These are phyloP conservation scores for Westerdykella ornata DNA, from an alignment of 2,329 filamentous ascomycete species.

Conservation along the genomic window DNA sequence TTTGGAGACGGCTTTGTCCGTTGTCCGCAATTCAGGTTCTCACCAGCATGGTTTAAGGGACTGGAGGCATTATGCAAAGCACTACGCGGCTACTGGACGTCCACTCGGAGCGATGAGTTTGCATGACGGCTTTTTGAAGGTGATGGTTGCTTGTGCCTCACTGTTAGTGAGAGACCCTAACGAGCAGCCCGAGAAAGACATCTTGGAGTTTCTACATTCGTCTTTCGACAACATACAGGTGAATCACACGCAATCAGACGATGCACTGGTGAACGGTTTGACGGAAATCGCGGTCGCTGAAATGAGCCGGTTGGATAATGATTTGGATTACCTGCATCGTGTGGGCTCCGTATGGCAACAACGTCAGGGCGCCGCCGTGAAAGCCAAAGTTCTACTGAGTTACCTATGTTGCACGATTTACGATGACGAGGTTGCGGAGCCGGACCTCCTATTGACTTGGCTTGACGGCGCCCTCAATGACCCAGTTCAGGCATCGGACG, in stretches of 20 bases:
- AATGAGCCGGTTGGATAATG: slow-evolving; percentile 79
- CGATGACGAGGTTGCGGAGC: slow-evolving; percentile 73
- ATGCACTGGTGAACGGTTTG: slow-evolving; percentile 48
- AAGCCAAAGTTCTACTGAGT: slow-evolving; percentile 71
- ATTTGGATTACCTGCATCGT: slow-evolving; percentile 75
- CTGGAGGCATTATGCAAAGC: slow-evolving; percentile 80
- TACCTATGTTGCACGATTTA: slow-evolving; percentile 80
- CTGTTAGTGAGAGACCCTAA: slow-evolving; percentile 58
- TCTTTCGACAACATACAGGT: slow-evolving; percentile 14
- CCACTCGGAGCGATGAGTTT: slow-evolving; percentile 88
- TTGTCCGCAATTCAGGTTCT: slow-evolving; percentile 71
- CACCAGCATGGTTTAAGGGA: slow-evolving; percentile 63
- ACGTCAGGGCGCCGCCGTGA: slow-evolving; percentile 75
- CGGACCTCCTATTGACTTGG: slow-evolving; percentile 74
- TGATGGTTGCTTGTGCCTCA: slow-evolving; percentile 72
- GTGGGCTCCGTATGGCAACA: slow-evolving; percentile 82
- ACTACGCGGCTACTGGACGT: slow-evolving; percentile 71
- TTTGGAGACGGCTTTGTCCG: slow-evolving; percentile 84
- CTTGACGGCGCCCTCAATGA: slow-evolving; percentile 77
- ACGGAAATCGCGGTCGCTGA: slow-evolving; percentile 71
- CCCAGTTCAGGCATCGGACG: slow-evolving; percentile 72
- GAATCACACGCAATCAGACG: slow-evolving; percentile 18
- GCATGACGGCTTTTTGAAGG: slow-evolving; percentile 79
- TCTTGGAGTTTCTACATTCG: slow-evolving; percentile 60
- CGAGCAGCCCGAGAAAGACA: slow-evolving; percentile 42